phyloP scores from a whole-genome alignment of 2,329 filamentous ascomycete species.

The Fonsecaea pedrosoi region DNA sequence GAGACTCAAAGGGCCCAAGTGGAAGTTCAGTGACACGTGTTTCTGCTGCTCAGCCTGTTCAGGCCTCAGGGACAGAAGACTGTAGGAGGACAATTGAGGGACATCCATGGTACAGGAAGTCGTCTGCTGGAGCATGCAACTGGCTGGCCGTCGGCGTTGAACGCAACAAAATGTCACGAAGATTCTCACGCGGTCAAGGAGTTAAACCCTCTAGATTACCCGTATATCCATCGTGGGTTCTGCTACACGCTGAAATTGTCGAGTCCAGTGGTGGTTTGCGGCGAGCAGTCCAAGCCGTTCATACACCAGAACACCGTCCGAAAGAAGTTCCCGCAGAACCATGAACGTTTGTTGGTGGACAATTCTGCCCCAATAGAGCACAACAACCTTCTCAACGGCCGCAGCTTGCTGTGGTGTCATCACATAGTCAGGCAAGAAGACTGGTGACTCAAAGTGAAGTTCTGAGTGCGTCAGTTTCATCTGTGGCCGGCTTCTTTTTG shows the following conservation, averaged over 20 bases:
- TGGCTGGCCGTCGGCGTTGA: too few species aligned
- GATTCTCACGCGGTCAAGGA: background rate
- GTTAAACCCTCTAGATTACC: background rate
- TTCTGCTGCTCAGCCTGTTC: too few species aligned
- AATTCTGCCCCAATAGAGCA: slow-evolving; percentile 10
- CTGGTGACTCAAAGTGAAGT: background rate
- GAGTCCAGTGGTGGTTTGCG: slow-evolving; percentile 1
- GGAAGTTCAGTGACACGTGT: too few species aligned
- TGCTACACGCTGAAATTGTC: background rate
- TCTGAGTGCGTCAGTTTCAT: slow-evolving; percentile 1
- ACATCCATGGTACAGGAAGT: too few species aligned
- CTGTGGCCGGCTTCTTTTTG: background rate
- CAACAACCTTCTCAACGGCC: slow-evolving; percentile 4
- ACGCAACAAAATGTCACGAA: background rate
- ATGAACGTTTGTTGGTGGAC: slow-evolving; percentile 4
- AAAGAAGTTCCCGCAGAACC: background rate
- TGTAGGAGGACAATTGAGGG: too few species aligned
- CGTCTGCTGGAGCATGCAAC: too few species aligned
- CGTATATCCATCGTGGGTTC: background rate
- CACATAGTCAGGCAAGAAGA: slow-evolving; percentile 1
- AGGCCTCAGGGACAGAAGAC: too few species aligned
- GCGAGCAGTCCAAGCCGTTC: slow-evolving; percentile 6
- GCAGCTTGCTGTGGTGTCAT: slow-evolving; percentile 3
- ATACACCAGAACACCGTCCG: background rate
- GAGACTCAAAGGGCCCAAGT: too few species aligned